Conservation (phyloP, 345 rosid genomes). For the Gynandropsis gynandra region DNA sequence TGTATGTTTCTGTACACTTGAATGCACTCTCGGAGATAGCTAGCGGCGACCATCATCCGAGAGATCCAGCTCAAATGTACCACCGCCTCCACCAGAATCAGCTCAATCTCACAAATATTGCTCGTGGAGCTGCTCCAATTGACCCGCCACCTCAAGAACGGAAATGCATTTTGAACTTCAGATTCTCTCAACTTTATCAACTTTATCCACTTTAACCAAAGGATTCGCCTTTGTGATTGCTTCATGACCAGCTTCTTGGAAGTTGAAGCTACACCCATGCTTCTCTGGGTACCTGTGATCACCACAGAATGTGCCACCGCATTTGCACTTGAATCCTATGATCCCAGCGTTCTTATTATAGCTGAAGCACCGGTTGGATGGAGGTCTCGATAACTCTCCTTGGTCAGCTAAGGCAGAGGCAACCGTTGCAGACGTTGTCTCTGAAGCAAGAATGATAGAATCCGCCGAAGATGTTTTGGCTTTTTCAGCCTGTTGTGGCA, state of each 20-base stretch:
- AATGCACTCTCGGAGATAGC: too few species aligned
- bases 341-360: slow-evolving; percentile 34
- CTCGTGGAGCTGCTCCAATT: too few species aligned
- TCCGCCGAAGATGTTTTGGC: background rate
- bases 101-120: too few species aligned
- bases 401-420: too few species aligned
- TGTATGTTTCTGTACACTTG: too few species aligned
- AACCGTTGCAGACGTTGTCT: too few species aligned
- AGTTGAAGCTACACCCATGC: slow-evolving; percentile 30
- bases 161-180: too few species aligned
- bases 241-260: slow-evolving; percentile 24
- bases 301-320: slow-evolving; percentile 29
- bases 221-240: slow-evolving; percentile 31
- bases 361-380: slow-evolving; percentile 24
- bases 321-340: slow-evolving; percentile 30
- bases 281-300: slow-evolving; percentile 32
- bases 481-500: slow-evolving; percentile 4
- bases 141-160: too few species aligned
- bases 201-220: slow-evolving; percentile 30
- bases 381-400: slow-evolving; percentile 1
- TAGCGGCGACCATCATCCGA: too few species aligned
- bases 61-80: too few species aligned
- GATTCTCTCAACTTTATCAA: slow-evolving; percentile 27
- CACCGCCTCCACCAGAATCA: too few species aligned
- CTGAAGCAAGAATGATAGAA: background rate